Conservation (phyloP, 768 basidiomycete genomes). For the Pholiota molesta region DNA sequence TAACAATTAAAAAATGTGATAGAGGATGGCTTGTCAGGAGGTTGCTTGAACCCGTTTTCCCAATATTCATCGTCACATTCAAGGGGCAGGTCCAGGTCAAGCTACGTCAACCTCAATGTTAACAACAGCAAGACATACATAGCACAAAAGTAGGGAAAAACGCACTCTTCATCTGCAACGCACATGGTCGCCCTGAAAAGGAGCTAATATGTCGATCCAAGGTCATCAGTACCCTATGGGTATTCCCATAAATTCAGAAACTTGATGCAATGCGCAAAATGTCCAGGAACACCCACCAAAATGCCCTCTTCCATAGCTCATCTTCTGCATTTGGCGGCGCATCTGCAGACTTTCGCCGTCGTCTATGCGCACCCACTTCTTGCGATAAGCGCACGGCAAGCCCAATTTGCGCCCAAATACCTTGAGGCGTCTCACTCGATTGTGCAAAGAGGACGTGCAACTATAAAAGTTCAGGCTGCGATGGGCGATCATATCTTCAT, state of each 20-base stretch:
- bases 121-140: background rate
- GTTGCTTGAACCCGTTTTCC: constrained; percentile 68
- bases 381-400: constrained; percentile 72
- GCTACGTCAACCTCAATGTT: constrained; percentile 33
- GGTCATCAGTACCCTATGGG: constrained; percentile 48
- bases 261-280: background rate
- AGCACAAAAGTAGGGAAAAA: constrained; percentile 8
- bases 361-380: constrained; percentile 72
- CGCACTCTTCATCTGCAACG: constrained; percentile 78
- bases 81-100: constrained; percentile 68
- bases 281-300: constrained; percentile 43
- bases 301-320: constrained; percentile 76
- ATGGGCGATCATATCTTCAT: background rate
- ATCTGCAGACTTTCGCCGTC: constrained; percentile 33
- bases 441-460: constrained; percentile 51
- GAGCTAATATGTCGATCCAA: constrained; percentile 51
- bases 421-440: constrained; percentile 51
- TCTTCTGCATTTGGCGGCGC: constrained; percentile 50
- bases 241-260: background rate
- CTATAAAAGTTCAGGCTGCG: constrained; percentile 29
- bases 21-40: constrained; percentile 53
- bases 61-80: constrained; percentile 76
- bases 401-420: constrained; percentile 65
- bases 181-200: constrained; percentile 68
- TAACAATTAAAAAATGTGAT: constrained; percentile 60